Percentiles rank a stretch among this genome's conserved stretches.
These are phyloP conservation scores for Metschnikowia cubensis DNA, from an alignment of 805 yeast genomes.

Conservation along the genomic window DNA sequence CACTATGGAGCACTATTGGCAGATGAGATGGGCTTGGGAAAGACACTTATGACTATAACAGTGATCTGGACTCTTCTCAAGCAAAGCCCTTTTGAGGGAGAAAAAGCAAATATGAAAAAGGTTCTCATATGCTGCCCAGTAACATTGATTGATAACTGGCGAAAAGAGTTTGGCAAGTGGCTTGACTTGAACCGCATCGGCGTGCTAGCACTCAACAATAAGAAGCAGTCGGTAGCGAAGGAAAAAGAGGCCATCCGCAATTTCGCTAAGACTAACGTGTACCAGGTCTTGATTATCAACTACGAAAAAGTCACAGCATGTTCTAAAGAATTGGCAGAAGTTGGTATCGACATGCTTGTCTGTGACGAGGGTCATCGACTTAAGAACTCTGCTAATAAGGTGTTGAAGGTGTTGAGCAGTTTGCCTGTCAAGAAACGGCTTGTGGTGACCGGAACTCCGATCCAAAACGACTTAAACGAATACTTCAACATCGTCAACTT, in stretches of 20 bases:
- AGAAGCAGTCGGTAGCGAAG: constrained; percentile 43
- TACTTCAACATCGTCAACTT: constrained; percentile 79
- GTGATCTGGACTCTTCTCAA: constrained; percentile 78
- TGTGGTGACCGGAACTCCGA: constrained; percentile 84
- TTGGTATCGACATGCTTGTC: constrained; percentile 62
- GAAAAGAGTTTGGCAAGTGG: constrained; percentile 86
- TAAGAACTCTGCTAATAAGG: constrained; percentile 70
- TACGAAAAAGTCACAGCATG: constrained; percentile 73
- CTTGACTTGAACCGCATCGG: constrained; percentile 60
- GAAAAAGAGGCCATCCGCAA: constrained; percentile 55
- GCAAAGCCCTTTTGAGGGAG: constrained; percentile 47
- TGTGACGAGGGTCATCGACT: constrained; percentile 97
- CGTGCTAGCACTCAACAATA: constrained; percentile 54
- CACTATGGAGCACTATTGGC: constrained; percentile 80
- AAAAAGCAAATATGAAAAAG: constrained; percentile 45
- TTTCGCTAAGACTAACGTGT: constrained; percentile 65
- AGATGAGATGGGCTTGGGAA: constrained; percentile 95
- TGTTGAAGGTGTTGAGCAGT: constrained; percentile 56
- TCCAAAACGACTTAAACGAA: constrained; percentile 86
- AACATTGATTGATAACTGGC: constrained; percentile 85
- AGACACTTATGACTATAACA: constrained; percentile 78
- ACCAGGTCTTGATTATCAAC: constrained; percentile 80
- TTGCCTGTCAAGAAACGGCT: constrained; percentile 56
- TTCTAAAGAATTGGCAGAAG: constrained; percentile 45
- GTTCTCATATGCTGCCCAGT: constrained; percentile 88